These are phyloP conservation scores for Colletotrichum sp. DNA, from an alignment of 2,329 filamentous ascomycete genomes.

Conservation along the genomic window DNA sequence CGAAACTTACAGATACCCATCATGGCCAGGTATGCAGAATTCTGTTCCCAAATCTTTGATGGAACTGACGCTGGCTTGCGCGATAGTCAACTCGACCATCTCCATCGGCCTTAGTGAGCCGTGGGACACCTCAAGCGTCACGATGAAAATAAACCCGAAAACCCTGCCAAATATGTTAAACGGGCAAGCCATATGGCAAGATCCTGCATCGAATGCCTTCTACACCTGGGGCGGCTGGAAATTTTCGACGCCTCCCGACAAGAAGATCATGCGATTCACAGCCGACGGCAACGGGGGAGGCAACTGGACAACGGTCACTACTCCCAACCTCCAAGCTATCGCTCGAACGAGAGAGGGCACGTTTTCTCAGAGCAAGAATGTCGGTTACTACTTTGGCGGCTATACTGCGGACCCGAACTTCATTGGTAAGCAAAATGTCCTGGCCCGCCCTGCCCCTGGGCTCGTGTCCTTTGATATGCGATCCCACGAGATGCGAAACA, in stretches of 20 bases:
- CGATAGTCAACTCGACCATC: not conserved
- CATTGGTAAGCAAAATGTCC: rapidly evolving
- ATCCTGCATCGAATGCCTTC: rapidly evolving
- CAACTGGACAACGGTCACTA: rapidly evolving
- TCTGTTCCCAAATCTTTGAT: rapidly evolving
- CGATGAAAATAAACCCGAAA: not conserved
- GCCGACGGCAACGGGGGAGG: rapidly evolving
- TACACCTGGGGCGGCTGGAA: not conserved
- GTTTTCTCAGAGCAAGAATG: not conserved
- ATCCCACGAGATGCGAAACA: not conserved
- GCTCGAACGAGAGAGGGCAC: not conserved
- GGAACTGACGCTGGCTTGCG: rapidly evolving
- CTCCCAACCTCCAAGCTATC: not conserved
- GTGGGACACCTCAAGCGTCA: not conserved
- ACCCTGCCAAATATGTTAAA: rapidly evolving
- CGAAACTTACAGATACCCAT: not conserved
- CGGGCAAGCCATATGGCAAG: not conserved
- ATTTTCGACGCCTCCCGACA: rapidly evolving
- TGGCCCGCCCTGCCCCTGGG: too few relatives aligned
- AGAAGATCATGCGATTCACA: rapidly evolving
- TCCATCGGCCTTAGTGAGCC: not conserved
- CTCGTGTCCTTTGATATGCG: not conserved
- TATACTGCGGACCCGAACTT: not conserved
- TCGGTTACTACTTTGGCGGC: not conserved
- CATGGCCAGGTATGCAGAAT: not conserved